Base-by-base conservation (phyloP, 2,329 filamentous ascomycete species). In the Cercospora zeae-maydis region DNA sequence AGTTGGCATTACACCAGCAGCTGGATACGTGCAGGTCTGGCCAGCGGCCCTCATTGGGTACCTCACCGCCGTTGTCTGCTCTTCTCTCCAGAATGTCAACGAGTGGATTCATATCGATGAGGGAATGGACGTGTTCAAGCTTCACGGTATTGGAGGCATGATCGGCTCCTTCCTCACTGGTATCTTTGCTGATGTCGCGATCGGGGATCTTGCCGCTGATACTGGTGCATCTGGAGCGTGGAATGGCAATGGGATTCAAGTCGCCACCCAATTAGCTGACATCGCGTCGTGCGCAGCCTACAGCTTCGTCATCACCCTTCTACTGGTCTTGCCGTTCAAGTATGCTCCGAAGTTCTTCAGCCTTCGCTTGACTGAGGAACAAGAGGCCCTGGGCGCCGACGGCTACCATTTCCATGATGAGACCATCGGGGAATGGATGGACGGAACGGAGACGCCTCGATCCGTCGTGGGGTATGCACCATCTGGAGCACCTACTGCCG, bases 41-140 rank as follows among this genome's bases (percentile, higher is more conserved):
- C 64, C 65, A 5, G 82, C 81, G n/a, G 83, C 81, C 1, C 75
- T 83, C 31, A 84, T 85, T 66, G 83, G 83, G 7, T 83, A 85
- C 75, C 67, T 86, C 27, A 85, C 83, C 3, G 80, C 78, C 6
- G 76, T 81, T 8, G 75, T 82, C 27, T 85, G 83, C 72, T 77
- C 81, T 10, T 70, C 76, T 1, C 75, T 80, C 49, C 78, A 83
- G 62, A 75, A 84, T 62, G 67, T 85, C 64, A 83, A 85, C 69
- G 76, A 81, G 24, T 83, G 81, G 80, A 71, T 85, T 36, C 74
- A 73, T 62, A 82, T 85, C 63, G 84, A 86, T 66, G 83, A 85
- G 63, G 81, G 83, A 14, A 80, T 86, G 72, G 82, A 86, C 63
- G 82, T 86, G 49, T 86, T 86, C 77, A 84, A 83, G 70, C 79